Evolutionary conservation across 2,329 filamentous ascomycete species (phyloP), one percentile per base, ranked within the genome.

Genomic region (Pseudogymnoascus sp.): DNA sequence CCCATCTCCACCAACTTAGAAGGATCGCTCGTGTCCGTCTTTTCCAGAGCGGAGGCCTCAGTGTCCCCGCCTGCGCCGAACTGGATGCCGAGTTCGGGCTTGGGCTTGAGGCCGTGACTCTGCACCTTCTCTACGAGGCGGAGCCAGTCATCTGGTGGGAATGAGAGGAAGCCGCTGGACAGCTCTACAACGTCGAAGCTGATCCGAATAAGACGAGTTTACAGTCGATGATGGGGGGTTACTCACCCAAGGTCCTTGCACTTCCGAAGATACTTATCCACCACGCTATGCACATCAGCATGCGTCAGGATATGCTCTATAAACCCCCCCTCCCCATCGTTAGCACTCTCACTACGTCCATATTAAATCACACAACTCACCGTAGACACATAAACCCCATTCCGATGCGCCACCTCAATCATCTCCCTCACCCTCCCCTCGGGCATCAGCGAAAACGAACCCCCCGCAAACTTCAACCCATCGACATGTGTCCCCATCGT

Each of bases 41-140:
- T 73, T 70, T 80, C 76, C 4, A 84, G 75, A 29, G 76, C 77
- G 3, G 75, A 72, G 0, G 78, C 75, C 4, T 75, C 71, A 0
- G 80, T 83, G 65, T 84, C 81, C 61, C 81, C 81, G 2, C 81
- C 81, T 0, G 81, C 81, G 19, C 81, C 82, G 66, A 84, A 84
- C 65, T 83, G 81, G 66, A 84, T 83, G 0, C 81, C 81, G 38
- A 83, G 72, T 66, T 83, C 81, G 1, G 81, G 81, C 68, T 83
- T 84, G 13, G 81, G 76, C 65, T 76, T 80, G 14, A 84, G 70
- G 0, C 79, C 78, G 63, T 77, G 76, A 1, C 74, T 70, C 40
- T 81, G 80, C 21, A 78, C 76, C 2, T 47, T 47, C 21, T 82
- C 76, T 19, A 81, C 76, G 5, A 83, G 75, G 0, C 80, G 78